A percentile compares a stretch with the other conserved stretches of the same genome.
Conservation (phyloP, 169 alveolate genomes). For the Plasmodium billcollinsi region DNA sequence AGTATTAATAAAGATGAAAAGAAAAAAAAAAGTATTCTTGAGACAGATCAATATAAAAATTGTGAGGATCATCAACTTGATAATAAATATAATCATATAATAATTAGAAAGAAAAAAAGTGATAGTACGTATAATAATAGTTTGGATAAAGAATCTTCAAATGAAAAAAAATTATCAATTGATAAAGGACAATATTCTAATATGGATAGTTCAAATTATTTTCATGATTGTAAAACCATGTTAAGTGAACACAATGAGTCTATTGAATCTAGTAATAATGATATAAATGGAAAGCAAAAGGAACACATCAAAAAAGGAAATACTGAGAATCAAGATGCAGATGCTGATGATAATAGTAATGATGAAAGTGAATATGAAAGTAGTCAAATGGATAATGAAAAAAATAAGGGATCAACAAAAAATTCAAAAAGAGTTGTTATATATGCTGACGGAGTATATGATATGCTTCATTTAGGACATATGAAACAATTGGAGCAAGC, state of each 20-base stretch:
- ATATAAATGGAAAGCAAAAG: too few species aligned
- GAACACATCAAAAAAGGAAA: background rate
- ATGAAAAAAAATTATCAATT: conserved; percentile 8
- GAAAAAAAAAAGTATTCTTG: conserved; percentile 4
- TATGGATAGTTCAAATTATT: too few species aligned
- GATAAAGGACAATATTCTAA: background rate
- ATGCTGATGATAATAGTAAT: background rate
- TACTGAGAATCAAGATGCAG: too few species aligned
- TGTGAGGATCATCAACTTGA: conserved; percentile 25
- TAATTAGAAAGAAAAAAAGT: conserved; percentile 17
- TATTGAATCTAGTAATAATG: too few species aligned
- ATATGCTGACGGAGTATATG: conserved; percentile 95
- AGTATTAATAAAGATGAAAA: background rate
- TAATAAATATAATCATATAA: conserved; percentile 32
- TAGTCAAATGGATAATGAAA: background rate
- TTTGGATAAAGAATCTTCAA: background rate
- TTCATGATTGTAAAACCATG: too few species aligned
- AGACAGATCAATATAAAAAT: conserved; percentile 41
- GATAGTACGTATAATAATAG: background rate
- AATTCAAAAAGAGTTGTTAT: conserved; percentile 57
- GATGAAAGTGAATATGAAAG: background rate
- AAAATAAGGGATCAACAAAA: background rate
- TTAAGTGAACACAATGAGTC: background rate
- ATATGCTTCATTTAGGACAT: conserved; percentile 97
- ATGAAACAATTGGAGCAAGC: conserved; percentile 96